A percentile compares a stretch with the other conserved stretches of the same genome.
Evolutionary conservation across 139 green algal genomes (phyloP).

Genomic region (Auxenochlorella pyrenoidosa): DNA sequence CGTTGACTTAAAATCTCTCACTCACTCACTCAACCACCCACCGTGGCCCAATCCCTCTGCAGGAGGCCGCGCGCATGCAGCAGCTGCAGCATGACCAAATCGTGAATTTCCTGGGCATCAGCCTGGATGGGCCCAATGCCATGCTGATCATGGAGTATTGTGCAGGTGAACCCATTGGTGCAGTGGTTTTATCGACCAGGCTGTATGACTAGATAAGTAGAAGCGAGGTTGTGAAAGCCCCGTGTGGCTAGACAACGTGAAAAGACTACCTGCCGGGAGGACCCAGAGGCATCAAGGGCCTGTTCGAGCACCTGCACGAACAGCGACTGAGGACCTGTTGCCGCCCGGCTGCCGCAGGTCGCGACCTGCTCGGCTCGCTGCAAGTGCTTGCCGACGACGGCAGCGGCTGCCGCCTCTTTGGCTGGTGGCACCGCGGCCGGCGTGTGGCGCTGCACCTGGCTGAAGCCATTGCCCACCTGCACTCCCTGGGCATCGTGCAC

Average conservation of each 20-base stretch:
- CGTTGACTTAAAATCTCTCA: too few relatives aligned
- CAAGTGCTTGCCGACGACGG: not conserved
- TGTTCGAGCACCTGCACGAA: too few relatives aligned
- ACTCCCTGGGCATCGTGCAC: not conserved
- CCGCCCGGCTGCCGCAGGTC: not conserved
- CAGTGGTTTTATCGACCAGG: not conserved
- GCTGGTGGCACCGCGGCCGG: not conserved
- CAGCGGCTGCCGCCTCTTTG: not conserved
- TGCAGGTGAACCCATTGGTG: not conserved
- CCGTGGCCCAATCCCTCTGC: not conserved
- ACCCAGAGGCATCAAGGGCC: too few relatives aligned
- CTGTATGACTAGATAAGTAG: too few relatives aligned
- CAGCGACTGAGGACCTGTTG: too few relatives aligned
- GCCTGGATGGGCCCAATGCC: not conserved
- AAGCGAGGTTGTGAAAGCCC: too few relatives aligned
- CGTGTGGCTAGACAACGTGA: too few relatives aligned
- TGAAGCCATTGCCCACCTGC: not conserved
- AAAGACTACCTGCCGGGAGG: too few relatives aligned
- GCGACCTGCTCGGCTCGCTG: not conserved
- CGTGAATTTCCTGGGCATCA: not conserved
- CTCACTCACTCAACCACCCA: too few relatives aligned
- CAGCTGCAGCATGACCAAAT: not conserved
- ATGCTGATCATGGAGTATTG: conserved; percentile 2
- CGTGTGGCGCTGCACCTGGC: not conserved
- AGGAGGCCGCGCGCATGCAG: not conserved